These are phyloP conservation scores for sorghum (Sorghum bicolor) DNA, from an alignment of 176 grass and related monocot genomes.

Conservation along the genomic window Sorghum_bicolor_NCBIv3 NC_012870.2:60801501-60802000, in stretches of 20 bases:
- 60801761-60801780: not conserved
- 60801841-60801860: not conserved
- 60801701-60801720: constrained; percentile 11
- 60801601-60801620: not conserved
- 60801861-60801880: constrained; percentile 13
- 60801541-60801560: not conserved
- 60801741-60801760: not conserved
- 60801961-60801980: constrained; percentile 80
- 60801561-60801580: not conserved
- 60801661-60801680: constrained; percentile 1
- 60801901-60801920: constrained; percentile 63
- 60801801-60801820: constrained; percentile 16
- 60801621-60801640: not conserved
- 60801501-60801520: constrained; percentile 10
- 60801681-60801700: not conserved
- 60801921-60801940: constrained; percentile 84
- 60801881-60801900: constrained; percentile 23
- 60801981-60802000: constrained; percentile 73
- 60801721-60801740: constrained; percentile 18
- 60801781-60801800: constrained; percentile 1
- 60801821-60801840: constrained; percentile 11
- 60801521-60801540: not conserved
- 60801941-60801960: constrained; percentile 96
- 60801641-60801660: not conserved
- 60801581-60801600: constrained; percentile 10